A percentile compares a stretch with the other conserved stretches of the same genome.
These are phyloP conservation scores for Zizania latifolia DNA, from an alignment of 176 grass and related monocot genomes.

Conservation along the genomic window DNA sequence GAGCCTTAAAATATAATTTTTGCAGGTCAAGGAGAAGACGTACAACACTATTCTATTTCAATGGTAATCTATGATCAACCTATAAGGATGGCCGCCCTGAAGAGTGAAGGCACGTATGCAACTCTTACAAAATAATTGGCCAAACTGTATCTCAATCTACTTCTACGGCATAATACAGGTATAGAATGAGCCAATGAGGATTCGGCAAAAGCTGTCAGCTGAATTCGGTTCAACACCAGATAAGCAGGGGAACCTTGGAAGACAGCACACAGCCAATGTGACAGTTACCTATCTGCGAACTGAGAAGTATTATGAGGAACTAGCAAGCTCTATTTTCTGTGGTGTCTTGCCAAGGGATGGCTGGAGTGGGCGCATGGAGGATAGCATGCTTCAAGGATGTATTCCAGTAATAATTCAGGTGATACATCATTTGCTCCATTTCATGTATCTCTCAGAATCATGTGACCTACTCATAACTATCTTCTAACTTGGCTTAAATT, in stretches of 20 bases:
- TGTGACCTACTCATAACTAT: conserved; percentile 1
- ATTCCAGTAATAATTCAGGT: conserved; percentile 99
- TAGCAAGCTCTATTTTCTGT: conserved; percentile 84
- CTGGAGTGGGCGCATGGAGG: conserved; percentile 96
- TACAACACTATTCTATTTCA: conserved; percentile 91
- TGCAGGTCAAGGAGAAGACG: conserved; percentile 60
- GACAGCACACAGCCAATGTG: conserved; percentile 55
- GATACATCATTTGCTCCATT: conserved; percentile 1
- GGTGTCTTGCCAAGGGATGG: conserved; percentile 96
- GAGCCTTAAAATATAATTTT: conserved; percentile 9
- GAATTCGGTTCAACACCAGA: conserved; percentile 83
- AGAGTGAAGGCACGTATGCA: conserved; percentile 68
- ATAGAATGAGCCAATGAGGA: conserved; percentile 94
- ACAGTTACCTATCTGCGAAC: conserved; percentile 66
- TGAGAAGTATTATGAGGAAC: conserved; percentile 65
- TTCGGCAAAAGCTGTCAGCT: conserved; percentile 76
- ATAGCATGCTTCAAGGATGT: conserved; percentile 86
- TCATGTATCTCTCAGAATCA: conserved; percentile 19
- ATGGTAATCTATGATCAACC: conserved; percentile 88
- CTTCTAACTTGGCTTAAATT: conserved; percentile 25
- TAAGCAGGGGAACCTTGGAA: conserved; percentile 76
- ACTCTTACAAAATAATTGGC: conserved; percentile 15
- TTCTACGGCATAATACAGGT: conserved; percentile 51
- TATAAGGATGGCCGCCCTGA: conserved; percentile 78
- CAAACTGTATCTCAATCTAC: conserved; percentile 21